Evolutionary conservation across 495 filamentous ascomycete species (phyloP), one percentile per base, ranked within the genome.

Genomic region (Aspergillus cavernicola): DNA sequence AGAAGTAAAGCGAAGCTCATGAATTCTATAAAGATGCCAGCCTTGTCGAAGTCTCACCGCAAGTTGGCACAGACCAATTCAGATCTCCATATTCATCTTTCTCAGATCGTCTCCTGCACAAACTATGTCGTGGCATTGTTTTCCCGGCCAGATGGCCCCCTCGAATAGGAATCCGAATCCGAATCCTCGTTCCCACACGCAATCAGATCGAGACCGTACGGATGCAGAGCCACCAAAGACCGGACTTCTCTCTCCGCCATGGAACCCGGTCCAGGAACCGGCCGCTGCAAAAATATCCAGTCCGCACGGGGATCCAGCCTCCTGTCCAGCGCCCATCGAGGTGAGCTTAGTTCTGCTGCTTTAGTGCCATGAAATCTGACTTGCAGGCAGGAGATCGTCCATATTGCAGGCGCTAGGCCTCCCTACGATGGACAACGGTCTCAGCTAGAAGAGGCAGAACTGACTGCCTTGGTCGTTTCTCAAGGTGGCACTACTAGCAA

Each of bases 181-280:
- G 35, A 16, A 37, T 37, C 35, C 35, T 37, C 15, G 8, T 10
- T 31, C 22, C 13, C 15, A 45, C 42, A 45, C 13, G 13, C 42
- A 45, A 8, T 45, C 42, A 23, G 22, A 45, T 43, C 19, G 42
- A 31, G 42, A 45, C 24, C 24, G 29, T 28, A 45, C 42, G 3
- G 24, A 47, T n/a, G 26, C 26, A 33, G 44, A 47, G 44, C 44
- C 44, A 13, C 29, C 44, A 35, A 47, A 33, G 26, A 47, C 15
- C 26, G 29, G 9, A 35, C 20, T 47, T 18, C 44, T 35, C 44
- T 33, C 44, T 47, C 28, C 18, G 44, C 44, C 44, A 47, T 47
- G 44, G 44, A 35, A 18, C 35, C 44, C 20, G 44, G 28, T n/a
- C 18, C 44, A 47, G 44, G 15, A 47, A 47, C 44, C 29, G 32